Evolutionary conservation across 805 yeast genomes (phyloP), one percentile per base, ranked within the genome.

Genomic region (Yamadazyma ubonensis): DNA sequence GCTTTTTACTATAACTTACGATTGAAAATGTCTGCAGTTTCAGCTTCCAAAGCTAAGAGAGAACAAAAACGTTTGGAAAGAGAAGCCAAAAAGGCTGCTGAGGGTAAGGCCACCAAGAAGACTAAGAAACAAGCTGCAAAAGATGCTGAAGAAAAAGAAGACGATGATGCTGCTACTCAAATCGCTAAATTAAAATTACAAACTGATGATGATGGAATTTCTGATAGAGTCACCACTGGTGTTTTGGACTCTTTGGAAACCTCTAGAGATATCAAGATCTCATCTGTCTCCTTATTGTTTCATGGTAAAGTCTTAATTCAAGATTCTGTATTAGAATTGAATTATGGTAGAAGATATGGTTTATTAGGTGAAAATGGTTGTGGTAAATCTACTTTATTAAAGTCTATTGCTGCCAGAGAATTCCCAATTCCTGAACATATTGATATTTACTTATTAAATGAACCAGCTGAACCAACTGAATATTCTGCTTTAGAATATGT

Each of bases 161-260:
- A 70, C 34, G 82, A 78, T 37, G 74, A 73, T 38, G 76, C 84
- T 35, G 84, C 86, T 36, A 79, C 83, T 46, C 87, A 80, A 60
- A 80, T 93, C 58, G 85, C 82, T 47, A 83, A 87, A 67, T 75
- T 91, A 71, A 91, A 91, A 67, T 71, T 90, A 60, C 99, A 91
- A 71, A 84, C 85, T 61, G 99, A 91, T 67, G 82, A 86, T 62
- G 83, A 89, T 57, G 99, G 99, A 52, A 59, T 91, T 42, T 87
- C 96, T 33, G 99, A 91, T 67, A 86, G 99, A 75, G 99, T 91
- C 51, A 86, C 91, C 53, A 91, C 99, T 32, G 99, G 99, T 76
- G 99, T 93, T 33, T 74, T 93, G 60, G 90, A 84, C 43, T 86
- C 96, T 38, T 73, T 93, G 61, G 77, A 64, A 29, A 90, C 97